A percentile compares a stretch with the other conserved stretches of the same genome.
These are phyloP conservation scores for Cladosporium sp. DNA, from an alignment of 2,329 filamentous ascomycete species.

Conservation along the genomic window DNA sequence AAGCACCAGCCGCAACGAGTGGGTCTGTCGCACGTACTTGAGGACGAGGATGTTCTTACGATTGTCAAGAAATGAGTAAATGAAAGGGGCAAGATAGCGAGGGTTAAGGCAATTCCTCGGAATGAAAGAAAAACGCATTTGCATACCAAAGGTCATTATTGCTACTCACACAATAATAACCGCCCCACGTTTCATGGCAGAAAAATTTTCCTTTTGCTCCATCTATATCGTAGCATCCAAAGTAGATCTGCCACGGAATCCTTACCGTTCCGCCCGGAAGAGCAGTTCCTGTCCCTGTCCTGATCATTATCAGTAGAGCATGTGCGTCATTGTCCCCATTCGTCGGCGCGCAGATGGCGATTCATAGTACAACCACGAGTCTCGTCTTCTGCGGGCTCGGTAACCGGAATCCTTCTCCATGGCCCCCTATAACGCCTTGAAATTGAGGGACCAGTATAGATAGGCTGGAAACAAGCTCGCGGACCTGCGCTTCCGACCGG, in stretches of 20 bases:
- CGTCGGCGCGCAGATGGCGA: too few relatives aligned
- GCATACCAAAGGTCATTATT: neutral
- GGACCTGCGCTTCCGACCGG: neutral
- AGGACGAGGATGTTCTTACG: constrained; percentile 83
- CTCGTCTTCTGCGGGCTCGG: neutral
- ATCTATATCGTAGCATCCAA: neutral
- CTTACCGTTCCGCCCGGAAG: too few relatives aligned
- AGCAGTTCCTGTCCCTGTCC: too few relatives aligned
- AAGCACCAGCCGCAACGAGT: constrained; percentile 98
- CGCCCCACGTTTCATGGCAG: too few relatives aligned
- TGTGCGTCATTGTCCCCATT: too few relatives aligned
- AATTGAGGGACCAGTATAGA: neutral
- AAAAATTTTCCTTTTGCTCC: too few relatives aligned
- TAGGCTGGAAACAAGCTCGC: neutral
- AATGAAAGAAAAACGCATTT: too few relatives aligned
- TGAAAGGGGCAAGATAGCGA: neutral
- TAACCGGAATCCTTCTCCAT: neutral
- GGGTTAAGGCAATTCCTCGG: too few relatives aligned
- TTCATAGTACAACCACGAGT: too few relatives aligned
- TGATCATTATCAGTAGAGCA: too few relatives aligned
- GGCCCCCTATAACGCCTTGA: neutral
- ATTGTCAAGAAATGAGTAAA: constrained; percentile 30
- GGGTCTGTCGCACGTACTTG: constrained; percentile 83
- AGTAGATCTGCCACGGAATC: neutral
- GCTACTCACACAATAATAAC: neutral